Evolutionary conservation across 345 rosid species (phyloP), one percentile per base, ranked within the genome.

Genomic region (Lepidium africanum): DNA sequence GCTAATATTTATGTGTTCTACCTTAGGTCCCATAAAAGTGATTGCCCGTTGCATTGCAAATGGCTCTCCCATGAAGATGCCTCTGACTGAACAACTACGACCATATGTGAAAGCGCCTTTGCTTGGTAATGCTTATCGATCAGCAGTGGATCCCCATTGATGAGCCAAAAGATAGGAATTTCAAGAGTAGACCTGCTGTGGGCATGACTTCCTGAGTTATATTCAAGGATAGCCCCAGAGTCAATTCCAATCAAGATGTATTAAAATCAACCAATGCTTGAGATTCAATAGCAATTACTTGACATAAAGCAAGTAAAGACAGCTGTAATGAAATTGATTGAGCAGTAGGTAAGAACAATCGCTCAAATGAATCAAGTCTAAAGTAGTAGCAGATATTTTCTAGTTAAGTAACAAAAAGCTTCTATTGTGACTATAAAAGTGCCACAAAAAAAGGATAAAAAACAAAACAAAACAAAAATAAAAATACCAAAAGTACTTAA

Each of bases 151-250:
- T 94, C 97, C 2, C 83, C 85, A 75, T 77, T 81, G 77, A 94
- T 85, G 83, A 91, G 90, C 99, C 99, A 94, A 76, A 94, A 91
- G 67, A 91, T 84, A 32, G 99, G 99, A 79, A 94, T 85, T 83
- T 94, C 99, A 75, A 94, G 85, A n/a, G 84, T 91, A 32, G 97
- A 87, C 78, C 92, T 87, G 79, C 91, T 79, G 65, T 86, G 85
- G 69, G 99, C 96, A 77, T 91, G 97, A 65, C 80, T 84, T 75
- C 99, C 99, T 94, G 87, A 50, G 82, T 72, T 58, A 66, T 70
- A 58, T 32, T 37, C 59, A 59, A 42, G 56, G 43, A 64, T 58
- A 39, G 65, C 55, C 57, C 59, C 17, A 52, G 43, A 45, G 71
- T 79, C 76, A 81, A 74, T 51, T 37, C 62, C 47, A 67, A 60